Conservation (phyloP, 371 early-diverging fungal genomes). For the Rhizopus delemar region DNA sequence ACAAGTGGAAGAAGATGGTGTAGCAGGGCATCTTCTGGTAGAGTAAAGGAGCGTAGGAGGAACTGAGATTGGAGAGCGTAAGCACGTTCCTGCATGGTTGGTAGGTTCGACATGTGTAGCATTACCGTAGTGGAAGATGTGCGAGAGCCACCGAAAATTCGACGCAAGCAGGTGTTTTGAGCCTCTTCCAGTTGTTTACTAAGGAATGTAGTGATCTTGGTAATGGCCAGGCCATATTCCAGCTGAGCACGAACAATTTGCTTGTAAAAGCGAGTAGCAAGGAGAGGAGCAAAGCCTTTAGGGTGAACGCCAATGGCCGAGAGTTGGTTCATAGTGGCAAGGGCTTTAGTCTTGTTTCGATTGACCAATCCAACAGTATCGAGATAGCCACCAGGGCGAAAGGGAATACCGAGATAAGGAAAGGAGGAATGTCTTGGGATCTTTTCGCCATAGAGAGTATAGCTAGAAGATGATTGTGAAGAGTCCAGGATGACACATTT, state of each 20-base stretch:
- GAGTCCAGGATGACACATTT: too few relatives aligned
- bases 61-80: background rate
- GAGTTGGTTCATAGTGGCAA: conserved; percentile 1
- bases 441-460: too few relatives aligned
- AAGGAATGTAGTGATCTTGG: background rate
- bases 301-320: conserved; percentile 1
- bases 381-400: background rate
- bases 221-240: conserved; percentile 20
- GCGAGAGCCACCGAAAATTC: background rate
- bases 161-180: conserved; percentile 7
- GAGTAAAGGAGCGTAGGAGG: background rate
- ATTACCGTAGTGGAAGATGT: conserved; percentile 7
- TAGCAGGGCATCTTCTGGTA: conserved; percentile 7
- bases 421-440: too few relatives aligned
- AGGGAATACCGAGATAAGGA: background rate
- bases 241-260: conserved; percentile 13
- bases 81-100: conserved; percentile 1
- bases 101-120: conserved; percentile 10
- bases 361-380: background rate
- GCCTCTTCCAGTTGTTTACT: background rate
- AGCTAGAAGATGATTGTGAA: too few relatives aligned
- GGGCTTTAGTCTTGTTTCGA: background rate
- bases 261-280: background rate
- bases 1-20: background rate
- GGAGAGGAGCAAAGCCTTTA: background rate